Percentiles rank a stretch among this genome's conserved stretches.
Conservation (phyloP, 2,329 filamentous ascomycete species). For the Dactylella cylindrospora region DNA sequence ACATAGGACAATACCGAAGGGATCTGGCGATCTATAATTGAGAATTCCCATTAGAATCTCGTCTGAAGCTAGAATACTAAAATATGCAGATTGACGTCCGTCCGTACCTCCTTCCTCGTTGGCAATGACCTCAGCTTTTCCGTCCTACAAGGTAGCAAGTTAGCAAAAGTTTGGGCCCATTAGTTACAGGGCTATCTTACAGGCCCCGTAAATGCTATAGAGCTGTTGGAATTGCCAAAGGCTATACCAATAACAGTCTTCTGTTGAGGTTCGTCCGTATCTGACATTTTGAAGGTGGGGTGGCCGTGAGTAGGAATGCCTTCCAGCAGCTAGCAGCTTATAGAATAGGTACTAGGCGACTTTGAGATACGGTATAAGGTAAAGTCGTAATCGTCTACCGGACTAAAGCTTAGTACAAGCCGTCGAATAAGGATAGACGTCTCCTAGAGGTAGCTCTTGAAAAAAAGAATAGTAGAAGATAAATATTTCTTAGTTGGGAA, state of each 20-base stretch:
- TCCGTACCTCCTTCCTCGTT: conserved; percentile 91
- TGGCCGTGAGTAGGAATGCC: not conserved
- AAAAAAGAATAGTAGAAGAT: too few relatives aligned
- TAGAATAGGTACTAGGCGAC: too few relatives aligned
- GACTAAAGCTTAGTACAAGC: too few relatives aligned
- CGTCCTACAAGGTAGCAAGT: conserved; percentile 59
- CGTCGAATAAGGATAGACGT: too few relatives aligned
- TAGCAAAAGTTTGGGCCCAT: conserved; percentile 14
- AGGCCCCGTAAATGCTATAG: conserved; percentile 80
- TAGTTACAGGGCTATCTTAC: conserved; percentile 56
- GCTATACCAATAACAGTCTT: conserved; percentile 85
- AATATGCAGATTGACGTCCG: too few relatives aligned
- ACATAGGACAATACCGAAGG: conserved; percentile 92
- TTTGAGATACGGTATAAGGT: too few relatives aligned
- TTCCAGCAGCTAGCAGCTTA: too few relatives aligned
- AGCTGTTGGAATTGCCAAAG: conserved; percentile 98
- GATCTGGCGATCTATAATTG: conserved; percentile 80
- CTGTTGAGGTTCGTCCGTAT: conserved; percentile 50
- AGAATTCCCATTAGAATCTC: conserved; percentile 6
- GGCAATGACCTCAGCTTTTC: conserved; percentile 95
- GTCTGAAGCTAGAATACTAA: too few relatives aligned
- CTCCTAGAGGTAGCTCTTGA: too few relatives aligned
- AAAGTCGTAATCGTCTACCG: too few relatives aligned
- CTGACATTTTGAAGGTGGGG: conserved; percentile 28
- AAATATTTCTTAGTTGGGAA: too few relatives aligned